Evolutionary conservation across 306 rosid species (phyloP), one percentile per base, ranked within the genome.

Genomic region (Acacia crassicarpa): DNA sequence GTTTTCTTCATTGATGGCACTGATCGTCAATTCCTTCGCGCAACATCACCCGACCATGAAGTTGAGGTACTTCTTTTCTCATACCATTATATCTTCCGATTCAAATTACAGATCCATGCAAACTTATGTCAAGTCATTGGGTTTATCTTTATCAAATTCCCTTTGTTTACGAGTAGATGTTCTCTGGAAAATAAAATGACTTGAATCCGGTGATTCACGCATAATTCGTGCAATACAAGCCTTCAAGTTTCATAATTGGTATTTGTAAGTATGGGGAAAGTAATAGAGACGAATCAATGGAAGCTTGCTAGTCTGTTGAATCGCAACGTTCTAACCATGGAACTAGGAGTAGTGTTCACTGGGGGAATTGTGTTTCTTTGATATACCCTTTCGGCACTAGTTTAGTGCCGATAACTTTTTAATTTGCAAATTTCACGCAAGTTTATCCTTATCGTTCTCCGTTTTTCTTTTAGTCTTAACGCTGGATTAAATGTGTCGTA

Each of bases 1-100:
- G 81, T 82, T 68, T 59, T 82, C 79, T 82, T 87, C 70, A 45
- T 87, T 58, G 90, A 87, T 72, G 48, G 79, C 45, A 48, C 79
- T 6, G 38, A 20, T 61, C 38, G 73, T 59, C 85, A 80, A 80
- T 87, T 79, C 81, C 48, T 87, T 84, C 88, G 90, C 78, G 30
- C 54, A 25, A 82, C 79, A 82, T 80, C 90, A 51, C 77, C 83
- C 33, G 77, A 59, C 65, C 79, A 79, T 27, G 85, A 71, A 82
- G 81, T 84, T 82, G 61, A 54, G 79, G 76, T 87, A 49, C 22
- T 62, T 78, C 45, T 30, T 56, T 74, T 11, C 22, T 74, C 17
- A 1, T 14, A 45, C 69, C 38, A 17, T 78, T 66, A 10, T 14
- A 40, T 40, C 65, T 59, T 74, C 79, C 75, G n/a, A 61, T 86